A percentile compares a stretch with the other conserved stretches of the same genome.
Evolutionary conservation across 2,329 filamentous ascomycete genomes (phyloP).

Genomic region (Cryphonectria japonica): DNA sequence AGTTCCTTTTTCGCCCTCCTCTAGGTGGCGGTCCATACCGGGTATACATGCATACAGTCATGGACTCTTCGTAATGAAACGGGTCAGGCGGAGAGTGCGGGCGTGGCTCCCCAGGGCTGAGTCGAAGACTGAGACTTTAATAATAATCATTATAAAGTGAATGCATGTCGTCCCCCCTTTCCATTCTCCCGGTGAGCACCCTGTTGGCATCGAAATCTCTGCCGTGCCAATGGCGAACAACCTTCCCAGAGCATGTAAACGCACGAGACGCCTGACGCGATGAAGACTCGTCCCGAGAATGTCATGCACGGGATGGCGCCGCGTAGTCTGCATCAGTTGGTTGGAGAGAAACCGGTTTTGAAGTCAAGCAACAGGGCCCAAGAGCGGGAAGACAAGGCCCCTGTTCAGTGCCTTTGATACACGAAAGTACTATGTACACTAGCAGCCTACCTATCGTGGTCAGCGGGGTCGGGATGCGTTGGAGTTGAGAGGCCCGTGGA

Average conservation of each 20-base stretch:
- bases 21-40: not conserved
- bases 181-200: too few species aligned
- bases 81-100: not conserved
- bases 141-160: not conserved
- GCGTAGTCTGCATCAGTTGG: not conserved
- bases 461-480: not conserved
- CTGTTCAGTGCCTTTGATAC: not conserved
- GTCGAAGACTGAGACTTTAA: not conserved
- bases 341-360: not conserved
- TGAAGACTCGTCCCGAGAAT: not conserved
- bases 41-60: not conserved
- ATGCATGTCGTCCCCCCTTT: not conserved
- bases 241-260: not conserved
- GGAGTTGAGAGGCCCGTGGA: not conserved
- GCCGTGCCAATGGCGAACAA: not conserved
- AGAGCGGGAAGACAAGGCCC: not conserved
- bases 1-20: not conserved
- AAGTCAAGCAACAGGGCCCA: not conserved
- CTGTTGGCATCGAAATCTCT: too few species aligned
- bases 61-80: not conserved
- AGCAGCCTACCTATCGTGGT: not conserved
- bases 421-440: too few species aligned
- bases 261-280: not conserved
- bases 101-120: not conserved
- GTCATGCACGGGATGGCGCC: not conserved